A percentile compares a stretch with the other conserved stretches of the same genome.
These are phyloP conservation scores for Aspergillus sp. DNA, from an alignment of 2,329 filamentous ascomycete species.

Conservation along the genomic window DNA sequence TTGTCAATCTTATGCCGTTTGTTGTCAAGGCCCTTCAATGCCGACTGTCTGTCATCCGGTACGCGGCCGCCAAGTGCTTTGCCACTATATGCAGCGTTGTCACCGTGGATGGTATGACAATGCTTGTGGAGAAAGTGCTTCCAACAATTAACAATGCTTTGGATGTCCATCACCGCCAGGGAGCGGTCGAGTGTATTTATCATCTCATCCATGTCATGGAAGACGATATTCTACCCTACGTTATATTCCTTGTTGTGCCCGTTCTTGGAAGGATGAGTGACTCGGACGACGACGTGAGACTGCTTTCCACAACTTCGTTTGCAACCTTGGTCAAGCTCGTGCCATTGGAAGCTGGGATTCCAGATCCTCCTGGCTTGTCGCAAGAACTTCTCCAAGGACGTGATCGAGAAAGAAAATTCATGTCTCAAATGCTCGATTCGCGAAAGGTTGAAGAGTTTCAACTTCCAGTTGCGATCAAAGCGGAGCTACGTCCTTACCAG, in stretches of 20 bases:
- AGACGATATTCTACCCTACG: conserved; percentile 90
- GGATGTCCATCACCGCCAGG: conserved; percentile 86
- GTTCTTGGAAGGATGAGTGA: conserved; percentile 98
- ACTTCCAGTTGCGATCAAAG: conserved; percentile 96
- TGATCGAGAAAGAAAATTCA: conserved; percentile 93
- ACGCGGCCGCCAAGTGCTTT: conserved; percentile 95
- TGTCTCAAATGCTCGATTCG: conserved; percentile 90
- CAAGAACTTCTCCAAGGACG: conserved; percentile 83
- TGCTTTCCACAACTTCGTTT: conserved; percentile 95
- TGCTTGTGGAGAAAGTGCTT: conserved; percentile 87
- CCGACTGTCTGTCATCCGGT: conserved; percentile 85
- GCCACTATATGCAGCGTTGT: conserved; percentile 97
- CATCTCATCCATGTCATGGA: conserved; percentile 99
- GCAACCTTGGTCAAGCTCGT: conserved; percentile 96
- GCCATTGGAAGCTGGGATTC: conserved; percentile 93
- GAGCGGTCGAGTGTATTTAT: conserved; percentile 92
- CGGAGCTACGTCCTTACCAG: conserved; percentile 92
- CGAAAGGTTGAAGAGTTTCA: conserved; percentile 94
- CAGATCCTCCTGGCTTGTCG: conserved; percentile 90
- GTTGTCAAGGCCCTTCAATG: conserved; percentile 87
- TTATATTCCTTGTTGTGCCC: conserved; percentile 97
- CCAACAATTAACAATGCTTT: conserved; percentile 88
- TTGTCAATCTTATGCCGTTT: conserved; percentile 79
- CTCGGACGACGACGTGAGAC: conserved; percentile 89
- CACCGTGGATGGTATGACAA: conserved; percentile 91